A percentile compares a stretch with the other conserved stretches of the same genome.
Conservation (phyloP, 176 grass and related monocot genomes). For the Areca catechu region DNA sequence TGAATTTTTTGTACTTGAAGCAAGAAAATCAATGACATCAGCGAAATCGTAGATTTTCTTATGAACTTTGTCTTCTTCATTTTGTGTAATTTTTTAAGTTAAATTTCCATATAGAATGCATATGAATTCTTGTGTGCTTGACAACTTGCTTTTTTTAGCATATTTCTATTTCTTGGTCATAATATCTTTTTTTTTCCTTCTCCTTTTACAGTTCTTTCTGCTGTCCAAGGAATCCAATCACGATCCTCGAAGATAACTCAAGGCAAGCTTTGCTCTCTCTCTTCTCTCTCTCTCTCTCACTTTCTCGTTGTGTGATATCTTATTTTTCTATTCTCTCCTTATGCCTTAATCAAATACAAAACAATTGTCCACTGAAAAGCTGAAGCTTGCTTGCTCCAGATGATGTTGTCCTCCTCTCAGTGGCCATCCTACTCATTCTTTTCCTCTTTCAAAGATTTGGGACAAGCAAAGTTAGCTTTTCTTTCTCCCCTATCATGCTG, state of each 20-base stretch:
- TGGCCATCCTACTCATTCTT: constrained; percentile 45
- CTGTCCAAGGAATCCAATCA: constrained; percentile 85
- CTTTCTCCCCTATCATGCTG: constrained; percentile 73
- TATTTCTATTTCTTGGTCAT: not conserved
- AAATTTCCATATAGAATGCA: too few relatives aligned
- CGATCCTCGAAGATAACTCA: constrained; percentile 60
- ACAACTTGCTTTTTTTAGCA: too few relatives aligned
- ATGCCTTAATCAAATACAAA: too few relatives aligned
- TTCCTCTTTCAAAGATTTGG: constrained; percentile 57
- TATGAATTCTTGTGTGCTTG: too few relatives aligned
- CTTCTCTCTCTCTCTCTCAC: too few relatives aligned
- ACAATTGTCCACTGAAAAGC: not conserved
- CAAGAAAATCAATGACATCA: too few relatives aligned
- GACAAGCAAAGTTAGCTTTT: constrained; percentile 68
- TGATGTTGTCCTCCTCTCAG: constrained; percentile 49
- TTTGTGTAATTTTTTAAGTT: too few relatives aligned
- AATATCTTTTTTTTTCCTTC: not conserved
- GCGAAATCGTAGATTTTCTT: too few relatives aligned
- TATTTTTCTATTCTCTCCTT: too few relatives aligned
- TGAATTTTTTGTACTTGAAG: too few relatives aligned
- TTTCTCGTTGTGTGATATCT: too few relatives aligned
- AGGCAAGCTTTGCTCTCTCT: constrained; percentile 25
- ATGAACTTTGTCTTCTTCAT: too few relatives aligned
- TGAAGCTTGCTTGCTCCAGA: constrained; percentile 31
- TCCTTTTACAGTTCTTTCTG: constrained; percentile 48